Conservation (phyloP, 2,329 filamentous ascomycete genomes). For the Trichoderma aggressivum region DNA sequence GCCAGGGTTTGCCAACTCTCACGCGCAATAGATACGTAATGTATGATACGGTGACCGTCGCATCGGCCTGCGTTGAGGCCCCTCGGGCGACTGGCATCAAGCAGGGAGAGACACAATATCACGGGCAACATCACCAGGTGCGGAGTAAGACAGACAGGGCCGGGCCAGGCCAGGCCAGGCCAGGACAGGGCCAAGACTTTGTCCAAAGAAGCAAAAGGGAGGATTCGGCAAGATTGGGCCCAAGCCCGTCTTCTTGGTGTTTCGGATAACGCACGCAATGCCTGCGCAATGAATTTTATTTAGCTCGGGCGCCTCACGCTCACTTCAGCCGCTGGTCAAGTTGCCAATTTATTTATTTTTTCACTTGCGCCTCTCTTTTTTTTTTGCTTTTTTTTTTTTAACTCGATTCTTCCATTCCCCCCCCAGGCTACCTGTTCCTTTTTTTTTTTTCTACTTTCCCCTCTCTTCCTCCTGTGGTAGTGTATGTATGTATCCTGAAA, state of each 20-base stretch:
- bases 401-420: not conserved
- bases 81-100: not conserved
- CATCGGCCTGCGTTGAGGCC: slow-evolving; percentile 5
- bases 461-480: not conserved
- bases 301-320: slow-evolving; percentile 10
- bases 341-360: not conserved
- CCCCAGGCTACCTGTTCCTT: not conserved
- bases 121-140: not conserved
- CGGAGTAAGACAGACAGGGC: slow-evolving; percentile 2
- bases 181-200: not conserved
- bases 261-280: not conserved
- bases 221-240: not conserved
- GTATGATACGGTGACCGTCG: not conserved
- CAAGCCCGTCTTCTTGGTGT: not conserved
- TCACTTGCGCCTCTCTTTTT: not conserved
- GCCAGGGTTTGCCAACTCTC: not conserved
- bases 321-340: slow-evolving; percentile 10
- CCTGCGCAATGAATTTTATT: not conserved
- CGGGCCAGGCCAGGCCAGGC: not conserved
- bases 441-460: not conserved
- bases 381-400: not conserved
- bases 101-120: slow-evolving; percentile 1
- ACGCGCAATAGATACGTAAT: not conserved
- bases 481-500: not conserved
- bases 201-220: not conserved